phyloP scores from a whole-genome alignment of 23 red algal species.

The Gracilaria caudata region DNA sequence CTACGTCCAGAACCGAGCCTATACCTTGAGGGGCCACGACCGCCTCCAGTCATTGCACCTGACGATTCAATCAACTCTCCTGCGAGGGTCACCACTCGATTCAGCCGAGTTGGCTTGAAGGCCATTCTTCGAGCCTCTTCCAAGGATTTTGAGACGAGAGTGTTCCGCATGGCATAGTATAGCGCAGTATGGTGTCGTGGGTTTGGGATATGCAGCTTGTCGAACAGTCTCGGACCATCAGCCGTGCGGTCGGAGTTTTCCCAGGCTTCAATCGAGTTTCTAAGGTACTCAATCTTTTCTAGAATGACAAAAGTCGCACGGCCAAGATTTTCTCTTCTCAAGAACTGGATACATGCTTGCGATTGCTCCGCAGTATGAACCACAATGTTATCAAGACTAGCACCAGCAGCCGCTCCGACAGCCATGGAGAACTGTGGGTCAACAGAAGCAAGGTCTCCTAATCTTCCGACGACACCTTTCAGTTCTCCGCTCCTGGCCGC shows the following conservation, averaged over 20 bases:
- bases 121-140: constrained; percentile 91
- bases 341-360: constrained; percentile 89
- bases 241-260: constrained; percentile 22
- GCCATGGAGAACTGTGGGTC: constrained; percentile 67
- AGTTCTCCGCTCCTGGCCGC: constrained; percentile 62
- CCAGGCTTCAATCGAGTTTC: constrained; percentile 57
- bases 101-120: constrained; percentile 84
- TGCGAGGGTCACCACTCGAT: constrained; percentile 89
- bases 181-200: constrained; percentile 62
- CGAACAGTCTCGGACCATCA: constrained; percentile 74
- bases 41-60: constrained; percentile 96
- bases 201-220: constrained; percentile 61
- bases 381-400: constrained; percentile 85
- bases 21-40: constrained; percentile 59
- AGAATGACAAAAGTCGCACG: constrained; percentile 95
- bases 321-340: constrained; percentile 77
- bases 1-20: constrained; percentile 48
- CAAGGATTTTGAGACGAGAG: constrained; percentile 82
- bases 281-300: constrained; percentile 88
- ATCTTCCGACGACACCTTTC: constrained; percentile 83
- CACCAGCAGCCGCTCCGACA: constrained; percentile 78
- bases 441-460: constrained; percentile 82
- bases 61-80: constrained; percentile 96
- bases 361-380: constrained; percentile 83
- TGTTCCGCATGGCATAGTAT: constrained; percentile 91